A percentile compares a stretch with the other conserved stretches of the same genome.
phyloP scores from a whole-genome alignment of 1,139 yeast species.

The Debaryomycetaceae sp. region DNA sequence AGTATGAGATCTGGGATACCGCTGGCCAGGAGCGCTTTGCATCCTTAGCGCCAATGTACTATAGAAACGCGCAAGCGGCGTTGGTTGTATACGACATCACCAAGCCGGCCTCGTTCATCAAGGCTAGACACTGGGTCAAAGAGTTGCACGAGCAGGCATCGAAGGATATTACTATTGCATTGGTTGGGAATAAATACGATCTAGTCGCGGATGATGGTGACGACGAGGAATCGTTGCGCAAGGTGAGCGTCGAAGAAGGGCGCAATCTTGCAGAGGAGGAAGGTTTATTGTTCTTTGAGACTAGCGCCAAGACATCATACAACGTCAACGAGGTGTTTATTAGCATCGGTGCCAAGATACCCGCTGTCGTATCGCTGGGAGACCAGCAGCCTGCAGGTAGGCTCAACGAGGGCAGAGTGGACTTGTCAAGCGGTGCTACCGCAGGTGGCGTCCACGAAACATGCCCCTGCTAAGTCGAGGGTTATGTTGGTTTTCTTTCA shows the following conservation, averaged over 20 bases:
- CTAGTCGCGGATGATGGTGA: slow-evolving; percentile 35
- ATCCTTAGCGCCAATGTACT: slow-evolving; percentile 94
- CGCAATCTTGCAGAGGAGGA: slow-evolving; percentile 68
- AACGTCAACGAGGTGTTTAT: slow-evolving; percentile 78
- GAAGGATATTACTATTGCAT: slow-evolving; percentile 84
- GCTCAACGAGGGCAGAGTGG: slow-evolving; percentile 28
- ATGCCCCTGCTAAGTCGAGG: slow-evolving; percentile 5
- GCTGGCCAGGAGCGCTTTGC: slow-evolving; percentile 99
- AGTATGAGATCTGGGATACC: slow-evolving; percentile 98
- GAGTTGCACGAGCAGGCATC: slow-evolving; percentile 94
- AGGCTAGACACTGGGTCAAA: slow-evolving; percentile 99
- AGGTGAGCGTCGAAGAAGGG: slow-evolving; percentile 88
- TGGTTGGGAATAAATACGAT: slow-evolving; percentile 91
- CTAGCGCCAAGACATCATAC: slow-evolving; percentile 89
- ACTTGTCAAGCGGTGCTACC: slow-evolving; percentile 11
- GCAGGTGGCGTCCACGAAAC: slow-evolving; percentile 1
- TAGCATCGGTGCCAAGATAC: slow-evolving; percentile 80
- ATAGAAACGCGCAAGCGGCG: slow-evolving; percentile 98
- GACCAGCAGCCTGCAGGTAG: slow-evolving; percentile 14
- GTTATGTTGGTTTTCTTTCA: too few species aligned
- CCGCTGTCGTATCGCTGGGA: slow-evolving; percentile 21
- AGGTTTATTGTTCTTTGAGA: slow-evolving; percentile 79
- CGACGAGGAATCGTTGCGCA: slow-evolving; percentile 44
- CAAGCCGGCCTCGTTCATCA: slow-evolving; percentile 93
- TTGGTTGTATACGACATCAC: slow-evolving; percentile 93